Base-by-base conservation (phyloP, 176 grass and related monocot genomes). In the Zea luxurians region DNA sequence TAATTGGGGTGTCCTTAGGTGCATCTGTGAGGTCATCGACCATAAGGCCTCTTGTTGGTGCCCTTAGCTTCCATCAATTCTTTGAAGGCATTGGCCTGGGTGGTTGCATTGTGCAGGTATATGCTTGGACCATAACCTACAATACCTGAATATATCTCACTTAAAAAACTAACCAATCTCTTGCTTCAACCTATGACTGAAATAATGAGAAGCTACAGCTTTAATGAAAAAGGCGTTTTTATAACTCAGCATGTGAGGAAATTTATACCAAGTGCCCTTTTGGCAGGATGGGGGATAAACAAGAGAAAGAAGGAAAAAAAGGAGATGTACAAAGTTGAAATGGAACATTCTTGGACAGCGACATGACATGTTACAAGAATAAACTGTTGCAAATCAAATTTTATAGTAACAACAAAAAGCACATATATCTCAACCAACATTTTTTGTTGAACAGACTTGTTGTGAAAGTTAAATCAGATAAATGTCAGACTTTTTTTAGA, bases 21-120 rank as follows among this genome's bases (percentile, higher is more conserved):
- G 83, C 95, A 81, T 91, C 91, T 41, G 78, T 88, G 42, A 92
- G 80, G 38, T 67, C 91, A 37, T 83, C 83, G 70, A 98, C 89
- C 53, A 98, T 98, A 36, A 88, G 87, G 80, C 89, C 95, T 61
- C 89, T 98, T 34, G 91, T 98, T 43, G 89, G 91, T 78, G 95
- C 95, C 70, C 74, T 98, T 60, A 98, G 95, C 70, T 98, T 98
- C 88, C 95, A 98, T 78, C 95, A 98, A 66, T 98, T 98, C 88
- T 98, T 98, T 69, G 95, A 98, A 94, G 95, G 95, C 21, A 82
- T 98, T 63, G 95, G 95, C 15, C 86, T 98, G 61, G 95, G 95
- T 71, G 87, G 95, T 57, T 98, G 81, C 78, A 98, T 98, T 71
- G 87, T 98, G 58, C 95, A 98, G 95, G 95, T 92, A 85, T 41